phyloP scores from a whole-genome alignment of 371 early-diverging fungal species.

The Mucor irregularis region DNA sequence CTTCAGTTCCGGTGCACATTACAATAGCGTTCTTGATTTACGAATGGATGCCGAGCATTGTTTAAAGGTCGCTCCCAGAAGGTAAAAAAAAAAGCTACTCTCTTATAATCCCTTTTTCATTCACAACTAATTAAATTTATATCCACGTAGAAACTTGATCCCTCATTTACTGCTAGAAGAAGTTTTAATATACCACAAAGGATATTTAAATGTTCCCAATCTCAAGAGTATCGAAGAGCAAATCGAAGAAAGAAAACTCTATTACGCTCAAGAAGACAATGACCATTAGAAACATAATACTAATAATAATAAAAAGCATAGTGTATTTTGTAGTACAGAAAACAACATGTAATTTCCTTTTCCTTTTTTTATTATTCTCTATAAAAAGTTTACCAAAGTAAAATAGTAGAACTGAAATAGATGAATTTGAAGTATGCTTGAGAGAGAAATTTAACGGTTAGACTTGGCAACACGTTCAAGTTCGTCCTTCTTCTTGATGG shows the following conservation, averaged over 20 bases:
- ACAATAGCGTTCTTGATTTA: slow-evolving; percentile 86
- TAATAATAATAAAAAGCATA: not conserved
- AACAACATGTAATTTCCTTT: not conserved
- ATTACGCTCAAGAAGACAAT: slow-evolving; percentile 54
- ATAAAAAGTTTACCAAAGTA: not conserved
- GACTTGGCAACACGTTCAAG: slow-evolving; percentile 64
- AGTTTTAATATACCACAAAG: slow-evolving; percentile 42
- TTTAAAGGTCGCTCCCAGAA: slow-evolving; percentile 78
- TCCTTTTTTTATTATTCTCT: not conserved
- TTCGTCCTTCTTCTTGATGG: slow-evolving; percentile 99
- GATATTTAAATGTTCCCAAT: slow-evolving; percentile 47
- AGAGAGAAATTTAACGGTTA: slow-evolving; percentile 4
- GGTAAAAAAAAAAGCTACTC: slow-evolving; percentile 28
- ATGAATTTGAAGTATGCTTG: not conserved
- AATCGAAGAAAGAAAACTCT: slow-evolving; percentile 47
- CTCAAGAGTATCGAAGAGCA: slow-evolving; percentile 44
- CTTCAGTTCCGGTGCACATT: slow-evolving; percentile 91
- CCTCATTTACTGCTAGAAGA: slow-evolving; percentile 49
- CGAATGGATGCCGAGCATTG: slow-evolving; percentile 88
- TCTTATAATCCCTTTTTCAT: not conserved
- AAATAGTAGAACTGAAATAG: not conserved
- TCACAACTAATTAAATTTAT: not conserved
- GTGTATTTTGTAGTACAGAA: not conserved
- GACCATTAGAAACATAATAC: not conserved
- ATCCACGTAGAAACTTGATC: slow-evolving; percentile 37